These are phyloP conservation scores for Fremontodendron californicum DNA, from an alignment of 345 rosid species.

Conservation along the genomic window DNA sequence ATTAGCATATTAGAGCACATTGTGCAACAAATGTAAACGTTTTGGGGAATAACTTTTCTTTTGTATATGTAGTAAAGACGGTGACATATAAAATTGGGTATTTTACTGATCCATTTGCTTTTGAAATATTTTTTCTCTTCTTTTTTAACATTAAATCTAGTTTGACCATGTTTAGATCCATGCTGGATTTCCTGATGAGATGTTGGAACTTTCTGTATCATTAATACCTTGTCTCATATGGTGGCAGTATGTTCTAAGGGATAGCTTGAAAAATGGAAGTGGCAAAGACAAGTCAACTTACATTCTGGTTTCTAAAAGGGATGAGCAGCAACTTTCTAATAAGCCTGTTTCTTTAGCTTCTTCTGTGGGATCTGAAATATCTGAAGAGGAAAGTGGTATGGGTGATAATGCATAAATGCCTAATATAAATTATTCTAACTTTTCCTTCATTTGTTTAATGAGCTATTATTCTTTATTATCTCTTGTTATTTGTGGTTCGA, in stretches of 20 bases:
- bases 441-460: background rate
- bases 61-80: background rate
- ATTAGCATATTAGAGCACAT: background rate
- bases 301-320: constrained; percentile 39
- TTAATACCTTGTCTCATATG: constrained; percentile 16
- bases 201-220: background rate
- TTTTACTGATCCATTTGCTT: background rate
- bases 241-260: constrained; percentile 59
- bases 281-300: constrained; percentile 49
- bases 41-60: background rate
- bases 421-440: background rate
- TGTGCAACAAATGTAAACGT: background rate
- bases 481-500: background rate
- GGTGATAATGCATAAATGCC: no score
- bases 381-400: constrained; percentile 55
- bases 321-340: constrained; percentile 43
- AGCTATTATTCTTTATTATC: background rate
- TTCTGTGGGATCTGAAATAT: constrained; percentile 35
- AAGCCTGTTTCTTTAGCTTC: constrained; percentile 29
- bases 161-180: background rate
- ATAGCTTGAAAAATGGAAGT: constrained; percentile 32
- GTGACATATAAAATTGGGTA: background rate
- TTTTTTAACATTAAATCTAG: background rate
- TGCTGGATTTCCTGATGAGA: background rate
- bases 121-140: background rate